Conservation (phyloP, 176 grass and related monocot species). For the Juncus inflexus region DNA sequence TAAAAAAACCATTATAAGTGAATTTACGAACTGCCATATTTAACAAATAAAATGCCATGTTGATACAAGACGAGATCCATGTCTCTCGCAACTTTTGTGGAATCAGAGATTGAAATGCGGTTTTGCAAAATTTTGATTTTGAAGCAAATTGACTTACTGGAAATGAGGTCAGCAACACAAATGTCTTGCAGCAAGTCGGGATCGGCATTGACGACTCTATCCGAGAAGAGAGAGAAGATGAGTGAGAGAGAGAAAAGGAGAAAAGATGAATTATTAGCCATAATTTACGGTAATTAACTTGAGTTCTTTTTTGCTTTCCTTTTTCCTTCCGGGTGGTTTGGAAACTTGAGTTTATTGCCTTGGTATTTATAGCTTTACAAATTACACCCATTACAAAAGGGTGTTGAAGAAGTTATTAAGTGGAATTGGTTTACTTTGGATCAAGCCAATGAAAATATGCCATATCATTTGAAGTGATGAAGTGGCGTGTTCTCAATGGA, state of each 20-base stretch:
- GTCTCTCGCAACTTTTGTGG: background rate
- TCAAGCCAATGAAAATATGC: no score
- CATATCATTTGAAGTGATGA: no score
- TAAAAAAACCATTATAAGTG: background rate
- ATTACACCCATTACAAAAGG: background rate
- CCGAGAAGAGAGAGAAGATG: conserved; percentile 14
- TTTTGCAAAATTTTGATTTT: background rate
- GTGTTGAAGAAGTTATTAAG: background rate
- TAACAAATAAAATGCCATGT: background rate
- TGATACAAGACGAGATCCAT: background rate
- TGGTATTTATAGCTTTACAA: conserved; percentile 31
- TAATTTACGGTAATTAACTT: conserved; percentile 13
- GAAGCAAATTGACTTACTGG: conserved; percentile 14
- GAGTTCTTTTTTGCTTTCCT: background rate
- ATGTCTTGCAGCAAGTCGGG: conserved; percentile 27
- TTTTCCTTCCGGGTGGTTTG: background rate
- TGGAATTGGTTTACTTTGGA: no score
- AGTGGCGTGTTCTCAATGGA: no score
- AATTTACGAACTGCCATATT: background rate
- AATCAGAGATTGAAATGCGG: background rate
- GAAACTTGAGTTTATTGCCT: conserved; percentile 20
- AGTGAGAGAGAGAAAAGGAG: conserved; percentile 15
- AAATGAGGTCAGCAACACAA: conserved; percentile 24
- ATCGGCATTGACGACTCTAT: conserved; percentile 15
- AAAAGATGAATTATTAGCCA: conserved; percentile 4